These are phyloP conservation scores for Gnetum montanum DNA, from an alignment of 75 land plant genomes.

Conservation along the genomic window DNA sequence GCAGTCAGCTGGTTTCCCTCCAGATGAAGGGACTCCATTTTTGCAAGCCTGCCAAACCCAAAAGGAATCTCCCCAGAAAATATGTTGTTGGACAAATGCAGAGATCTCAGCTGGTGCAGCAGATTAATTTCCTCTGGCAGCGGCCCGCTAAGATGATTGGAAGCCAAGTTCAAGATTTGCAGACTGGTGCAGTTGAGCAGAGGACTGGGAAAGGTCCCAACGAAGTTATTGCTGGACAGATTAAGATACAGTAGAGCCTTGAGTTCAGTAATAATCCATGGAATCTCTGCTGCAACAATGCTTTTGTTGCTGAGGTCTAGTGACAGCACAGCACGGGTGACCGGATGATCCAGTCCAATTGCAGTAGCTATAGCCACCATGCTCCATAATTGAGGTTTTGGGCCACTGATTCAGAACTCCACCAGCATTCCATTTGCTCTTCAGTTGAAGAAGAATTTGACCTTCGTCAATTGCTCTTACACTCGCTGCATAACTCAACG, in stretches of 20 bases:
- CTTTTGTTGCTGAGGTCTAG: constrained; percentile 8
- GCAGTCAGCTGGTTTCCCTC: no score
- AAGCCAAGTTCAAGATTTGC: constrained; percentile 22
- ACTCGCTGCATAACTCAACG: no score
- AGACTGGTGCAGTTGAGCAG: constrained; percentile 40
- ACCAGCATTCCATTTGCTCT: no score
- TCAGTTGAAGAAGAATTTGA: no score
- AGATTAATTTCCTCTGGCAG: constrained; percentile 45
- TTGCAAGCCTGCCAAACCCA: constrained; percentile 23
- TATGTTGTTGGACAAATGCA: constrained; percentile 23
- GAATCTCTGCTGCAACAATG: constrained; percentile 10
- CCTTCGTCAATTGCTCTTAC: no score
- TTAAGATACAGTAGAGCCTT: constrained; percentile 26
- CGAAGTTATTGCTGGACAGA: constrained; percentile 34
- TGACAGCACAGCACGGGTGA: constrained; percentile 25
- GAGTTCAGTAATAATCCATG: constrained; percentile 27
- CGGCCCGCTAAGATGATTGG: constrained; percentile 44
- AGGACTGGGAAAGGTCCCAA: constrained; percentile 37
- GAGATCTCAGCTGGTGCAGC: constrained; percentile 15
- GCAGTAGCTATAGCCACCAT: constrained; percentile 22
- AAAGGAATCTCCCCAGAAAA: constrained; percentile 49
- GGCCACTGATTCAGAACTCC: no score
- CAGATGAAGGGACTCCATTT: no score
- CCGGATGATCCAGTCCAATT: constrained; percentile 32
- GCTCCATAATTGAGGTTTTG: no score